Percentiles rank a stretch among this genome's conserved stretches.
These are phyloP conservation scores for Monilinia vaccinii-corymbosi DNA, from an alignment of 2,329 filamentous ascomycete genomes.

Conservation along the genomic window DNA sequence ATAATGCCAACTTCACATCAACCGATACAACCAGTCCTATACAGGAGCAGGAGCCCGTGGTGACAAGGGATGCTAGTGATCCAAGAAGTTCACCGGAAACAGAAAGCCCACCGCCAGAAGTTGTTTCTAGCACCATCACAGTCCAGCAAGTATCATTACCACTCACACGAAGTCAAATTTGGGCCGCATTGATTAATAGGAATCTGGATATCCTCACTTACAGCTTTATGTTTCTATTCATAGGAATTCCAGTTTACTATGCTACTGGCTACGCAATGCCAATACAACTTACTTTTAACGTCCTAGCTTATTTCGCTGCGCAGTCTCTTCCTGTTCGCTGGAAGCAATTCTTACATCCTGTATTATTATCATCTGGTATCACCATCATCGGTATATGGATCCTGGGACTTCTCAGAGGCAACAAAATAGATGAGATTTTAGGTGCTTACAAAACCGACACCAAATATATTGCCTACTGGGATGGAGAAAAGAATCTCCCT, in stretches of 20 bases:
- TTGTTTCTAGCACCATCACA: conserved; percentile 15
- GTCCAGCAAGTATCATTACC: conserved; percentile 35
- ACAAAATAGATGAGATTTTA: conserved; percentile 35
- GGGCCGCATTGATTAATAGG: conserved; percentile 39
- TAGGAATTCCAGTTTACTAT: conserved; percentile 48
- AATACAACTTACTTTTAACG: conserved; percentile 36
- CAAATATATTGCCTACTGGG: conserved; percentile 45
- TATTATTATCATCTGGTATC: conserved; percentile 45
- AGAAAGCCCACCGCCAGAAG: conserved; percentile 6
- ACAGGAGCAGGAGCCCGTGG: conserved; percentile 24
- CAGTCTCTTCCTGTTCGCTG: conserved; percentile 40
- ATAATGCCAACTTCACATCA: conserved; percentile 13
- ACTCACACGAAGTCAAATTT: conserved; percentile 38
- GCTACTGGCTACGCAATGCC: conserved; percentile 41
- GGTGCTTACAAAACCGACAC: conserved; percentile 42
- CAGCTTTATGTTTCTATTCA: conserved; percentile 36
- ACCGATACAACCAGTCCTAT: conserved; percentile 17
- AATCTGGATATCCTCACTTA: conserved; percentile 41
- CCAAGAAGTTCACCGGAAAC: conserved; percentile 17
- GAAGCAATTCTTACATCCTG: conserved; percentile 47
- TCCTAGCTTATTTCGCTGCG: conserved; percentile 44
- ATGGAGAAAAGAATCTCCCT: conserved; percentile 25
- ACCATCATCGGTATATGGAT: conserved; percentile 46
- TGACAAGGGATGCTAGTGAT: conserved; percentile 24
- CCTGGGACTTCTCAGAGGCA: conserved; percentile 38